These are phyloP conservation scores for Fraxinus xanthoxyloides DNA, from an alignment of 305 asterid genomes.

Conservation along the genomic window DNA sequence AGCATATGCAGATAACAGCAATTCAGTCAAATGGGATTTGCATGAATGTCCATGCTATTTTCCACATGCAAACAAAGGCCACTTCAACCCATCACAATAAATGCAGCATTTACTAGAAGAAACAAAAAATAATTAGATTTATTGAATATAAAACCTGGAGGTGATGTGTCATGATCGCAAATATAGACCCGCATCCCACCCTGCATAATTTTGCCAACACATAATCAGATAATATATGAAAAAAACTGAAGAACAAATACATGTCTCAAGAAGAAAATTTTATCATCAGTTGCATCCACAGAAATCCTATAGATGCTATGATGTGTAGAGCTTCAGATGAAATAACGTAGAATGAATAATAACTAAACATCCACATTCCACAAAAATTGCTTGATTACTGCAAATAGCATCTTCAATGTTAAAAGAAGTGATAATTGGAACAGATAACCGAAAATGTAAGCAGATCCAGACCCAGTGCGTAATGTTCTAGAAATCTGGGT, in stretches of 20 bases:
- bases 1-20: neutral
- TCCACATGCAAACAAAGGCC: neutral
- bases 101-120: neutral
- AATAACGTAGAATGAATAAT: neutral
- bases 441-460: no score
- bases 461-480: neutral
- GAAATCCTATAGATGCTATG: neutral
- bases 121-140: neutral
- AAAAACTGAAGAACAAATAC: neutral
- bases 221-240: neutral
- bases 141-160: conserved; percentile 32
- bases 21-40: neutral
- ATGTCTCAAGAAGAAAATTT: neutral
- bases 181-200: conserved; percentile 47
- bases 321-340: neutral
- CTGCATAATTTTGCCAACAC: conserved; percentile 28
- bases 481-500: neutral
- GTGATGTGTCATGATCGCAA: conserved; percentile 45
- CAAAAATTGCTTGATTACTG: neutral
- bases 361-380: neutral
- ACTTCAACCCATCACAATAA: neutral
- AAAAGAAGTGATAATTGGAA: no score
- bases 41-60: neutral
- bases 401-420: no score
- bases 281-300: neutral